Conservation (phyloP, 768 basidiomycete species). For the Pleurotus djamor region DNA sequence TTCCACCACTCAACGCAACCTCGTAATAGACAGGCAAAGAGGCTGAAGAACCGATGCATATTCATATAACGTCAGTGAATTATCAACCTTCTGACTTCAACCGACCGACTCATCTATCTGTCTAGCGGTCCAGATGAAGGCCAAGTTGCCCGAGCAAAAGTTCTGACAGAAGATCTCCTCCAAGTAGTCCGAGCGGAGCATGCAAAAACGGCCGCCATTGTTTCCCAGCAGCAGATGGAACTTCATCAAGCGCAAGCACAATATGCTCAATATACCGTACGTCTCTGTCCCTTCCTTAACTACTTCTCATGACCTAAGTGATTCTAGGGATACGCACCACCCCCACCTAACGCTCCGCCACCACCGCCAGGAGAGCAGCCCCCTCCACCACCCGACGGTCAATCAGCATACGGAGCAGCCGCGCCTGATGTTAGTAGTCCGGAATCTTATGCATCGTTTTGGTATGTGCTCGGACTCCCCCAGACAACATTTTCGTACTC, state of each 20-base stretch:
- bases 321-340: conserved; percentile 43
- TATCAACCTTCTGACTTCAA: conserved; percentile 3
- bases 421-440: conserved; percentile 35
- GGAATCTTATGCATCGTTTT: conserved; percentile 61
- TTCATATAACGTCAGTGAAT: conserved; percentile 78
- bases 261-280: conserved; percentile 71
- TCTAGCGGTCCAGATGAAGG: conserved; percentile 77
- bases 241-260: conserved; percentile 81
- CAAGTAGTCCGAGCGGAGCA: conserved; percentile 89
- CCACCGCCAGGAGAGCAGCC: conserved; percentile 46
- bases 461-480: conserved; percentile 33
- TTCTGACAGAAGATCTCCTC: conserved; percentile 84
- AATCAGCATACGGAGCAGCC: conserved; percentile 37
- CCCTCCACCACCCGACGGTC: conserved; percentile 36
- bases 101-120: neutral
- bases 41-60: conserved; percentile 87
- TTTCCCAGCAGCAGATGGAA: conserved; percentile 83
- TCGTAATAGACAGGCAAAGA: conserved; percentile 70
- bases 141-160: conserved; percentile 85
- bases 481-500: neutral
- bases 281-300: conserved; percentile 20
- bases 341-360: conserved; percentile 50
- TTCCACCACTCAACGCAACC: neutral
- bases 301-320: neutral
- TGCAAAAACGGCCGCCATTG: conserved; percentile 65